Evolutionary conservation across 768 basidiomycete genomes (phyloP).

Genomic region (Psilocybe cyanescens): DNA sequence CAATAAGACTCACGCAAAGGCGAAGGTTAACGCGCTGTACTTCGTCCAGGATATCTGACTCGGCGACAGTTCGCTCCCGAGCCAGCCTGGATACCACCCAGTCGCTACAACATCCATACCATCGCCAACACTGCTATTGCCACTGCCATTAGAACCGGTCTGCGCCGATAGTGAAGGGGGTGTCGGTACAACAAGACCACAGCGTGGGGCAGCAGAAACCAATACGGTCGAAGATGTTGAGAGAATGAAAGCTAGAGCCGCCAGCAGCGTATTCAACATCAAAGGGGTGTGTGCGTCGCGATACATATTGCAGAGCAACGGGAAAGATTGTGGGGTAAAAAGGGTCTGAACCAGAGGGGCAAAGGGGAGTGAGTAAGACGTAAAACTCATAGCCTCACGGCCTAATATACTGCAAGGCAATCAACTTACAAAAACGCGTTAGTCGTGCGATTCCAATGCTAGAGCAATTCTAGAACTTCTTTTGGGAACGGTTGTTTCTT

Average conservation of each 20-base stretch:
- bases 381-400: background rate
- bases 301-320: background rate
- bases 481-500: background rate
- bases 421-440: constrained; percentile 10
- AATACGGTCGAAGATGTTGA: constrained; percentile 1
- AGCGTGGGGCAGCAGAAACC: constrained; percentile 18
- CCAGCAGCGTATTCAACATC: constrained; percentile 27
- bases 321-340: background rate
- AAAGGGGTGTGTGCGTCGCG: background rate
- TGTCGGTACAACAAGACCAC: constrained; percentile 36
- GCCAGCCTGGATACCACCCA: constrained; percentile 64
- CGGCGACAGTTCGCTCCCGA: constrained; percentile 41
- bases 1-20: constrained; percentile 45
- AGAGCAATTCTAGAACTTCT: background rate
- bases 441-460: constrained; percentile 4
- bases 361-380: background rate
- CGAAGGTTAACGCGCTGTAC: constrained; percentile 51
- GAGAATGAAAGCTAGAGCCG: constrained; percentile 22
- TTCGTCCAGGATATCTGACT: constrained; percentile 55
- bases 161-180: constrained; percentile 8
- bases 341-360: background rate
- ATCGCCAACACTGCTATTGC: constrained; percentile 21
- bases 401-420: background rate
- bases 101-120: constrained; percentile 43
- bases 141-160: constrained; percentile 8